Evolutionary conservation across 2,329 filamentous ascomycete genomes (phyloP), one percentile per base, ranked within the genome.

Genomic region (Talaromyces sp.): DNA sequence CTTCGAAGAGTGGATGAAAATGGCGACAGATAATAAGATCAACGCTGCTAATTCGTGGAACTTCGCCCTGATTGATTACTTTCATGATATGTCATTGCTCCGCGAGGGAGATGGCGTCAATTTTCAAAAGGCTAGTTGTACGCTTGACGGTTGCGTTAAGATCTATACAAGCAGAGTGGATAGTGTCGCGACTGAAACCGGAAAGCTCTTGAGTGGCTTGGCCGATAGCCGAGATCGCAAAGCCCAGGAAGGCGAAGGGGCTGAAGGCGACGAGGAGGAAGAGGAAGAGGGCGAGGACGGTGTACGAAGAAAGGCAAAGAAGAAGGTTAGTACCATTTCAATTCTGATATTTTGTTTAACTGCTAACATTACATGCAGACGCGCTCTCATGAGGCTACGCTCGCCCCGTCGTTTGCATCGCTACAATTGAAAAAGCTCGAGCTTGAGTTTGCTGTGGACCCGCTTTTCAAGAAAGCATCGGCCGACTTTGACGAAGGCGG

Each of bases 1-100:
- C 79, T 99, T 98, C 73, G 95, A 99, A 78, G 95, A 99, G 77
- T 98, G 94, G 95, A 98, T 99, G 93, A 99, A 98, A 84, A 96
- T 99, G 93, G 95, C 95, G 2, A 98, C 95, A 16, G 95, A 99
- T 82, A 99, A 99, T 81, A 95, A 95, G 80, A 99, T 99, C 84
- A 99, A 98, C 76, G 94, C 95, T 58, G 88, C 90, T 66, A 99
- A 99, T 78, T 97, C 93, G 35, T 99, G 95, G 95, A 98, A 98
- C 78, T 98, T 99, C 80, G 95, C 95, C n/a, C 86, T 99, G 19
- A 99, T 99, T 75, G 95, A 99, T 78, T 99, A 99, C 80, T 99
- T 99, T 74, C 94, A 99, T 78, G 95, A 99, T 74, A 98, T 99
- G 95, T 97, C 93, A 1, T 82, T 99, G 50, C 83, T 99, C 57